phyloP scores from a whole-genome alignment of 805 yeast genomes.

The Candida boidinii region DNA sequence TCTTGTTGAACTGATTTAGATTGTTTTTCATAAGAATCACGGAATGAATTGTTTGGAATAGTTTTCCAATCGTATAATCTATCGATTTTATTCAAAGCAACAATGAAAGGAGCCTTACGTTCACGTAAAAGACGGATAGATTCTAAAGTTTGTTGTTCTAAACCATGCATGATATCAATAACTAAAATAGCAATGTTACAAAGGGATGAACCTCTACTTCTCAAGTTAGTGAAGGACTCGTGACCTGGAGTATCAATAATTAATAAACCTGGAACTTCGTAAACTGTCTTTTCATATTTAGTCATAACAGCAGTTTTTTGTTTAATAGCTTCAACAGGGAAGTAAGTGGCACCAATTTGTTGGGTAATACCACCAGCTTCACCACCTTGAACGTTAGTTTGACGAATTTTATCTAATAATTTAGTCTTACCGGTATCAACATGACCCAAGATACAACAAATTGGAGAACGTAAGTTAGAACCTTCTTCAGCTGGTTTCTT shows the following conservation, averaged over 20 bases:
- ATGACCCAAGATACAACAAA: constrained; percentile 98
- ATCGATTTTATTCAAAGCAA: constrained; percentile 95
- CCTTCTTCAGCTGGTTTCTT: constrained; percentile 21
- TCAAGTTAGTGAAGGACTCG: constrained; percentile 95
- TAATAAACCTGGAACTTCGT: constrained; percentile 94
- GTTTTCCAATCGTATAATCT: constrained; percentile 93
- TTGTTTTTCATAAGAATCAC: constrained; percentile 86
- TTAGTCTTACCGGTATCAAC: constrained; percentile 99
- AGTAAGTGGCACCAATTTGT: constrained; percentile 99
- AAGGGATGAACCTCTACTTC: constrained; percentile 97
- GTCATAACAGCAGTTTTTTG: constrained; percentile 90
- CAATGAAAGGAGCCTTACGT: constrained; percentile 96
- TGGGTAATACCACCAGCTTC: constrained; percentile 99
- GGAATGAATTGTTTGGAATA: constrained; percentile 87
- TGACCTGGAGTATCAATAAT: constrained; percentile 99
- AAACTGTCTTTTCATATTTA: constrained; percentile 71
- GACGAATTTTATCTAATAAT: constrained; percentile 92
- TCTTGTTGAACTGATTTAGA: constrained; percentile 80
- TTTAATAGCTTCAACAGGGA: constrained; percentile 92
- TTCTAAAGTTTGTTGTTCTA: constrained; percentile 96
- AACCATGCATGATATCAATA: constrained; percentile 98
- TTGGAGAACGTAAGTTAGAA: constrained; percentile 86
- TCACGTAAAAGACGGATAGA: constrained; percentile 88
- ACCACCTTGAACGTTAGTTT: constrained; percentile 99
- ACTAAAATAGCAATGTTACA: constrained; percentile 99